Conservation (phyloP, 305 asterid species). For the Fraxinus albicans region DNA sequence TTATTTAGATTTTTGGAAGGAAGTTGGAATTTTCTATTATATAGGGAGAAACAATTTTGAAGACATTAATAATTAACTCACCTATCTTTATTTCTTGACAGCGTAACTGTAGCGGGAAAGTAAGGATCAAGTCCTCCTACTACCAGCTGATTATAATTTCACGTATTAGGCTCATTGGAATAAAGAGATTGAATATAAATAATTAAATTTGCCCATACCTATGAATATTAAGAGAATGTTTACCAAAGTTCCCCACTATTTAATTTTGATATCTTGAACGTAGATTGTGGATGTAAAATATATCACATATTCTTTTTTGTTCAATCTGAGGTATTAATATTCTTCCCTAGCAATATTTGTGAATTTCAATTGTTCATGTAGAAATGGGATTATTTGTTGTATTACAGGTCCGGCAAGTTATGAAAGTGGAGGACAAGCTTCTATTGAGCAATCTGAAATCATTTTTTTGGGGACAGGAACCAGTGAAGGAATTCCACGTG, state of each 20-base stretch:
- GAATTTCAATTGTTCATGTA: constrained; percentile 4
- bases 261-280: background rate
- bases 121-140: background rate
- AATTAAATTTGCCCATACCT: background rate
- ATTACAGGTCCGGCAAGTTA: constrained; percentile 46
- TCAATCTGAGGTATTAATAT: background rate
- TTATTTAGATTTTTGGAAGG: background rate
- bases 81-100: background rate
- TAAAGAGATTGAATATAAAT: background rate
- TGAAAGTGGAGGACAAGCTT: constrained; percentile 31
- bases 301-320: background rate
- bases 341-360: background rate
- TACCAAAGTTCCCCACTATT: background rate
- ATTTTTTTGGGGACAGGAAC: constrained; percentile 90
- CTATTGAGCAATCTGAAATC: constrained; percentile 62
- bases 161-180: background rate
- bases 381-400: constrained; percentile 6
- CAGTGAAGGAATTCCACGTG: constrained; percentile 98
- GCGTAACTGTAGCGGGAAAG: background rate
- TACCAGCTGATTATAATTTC: background rate
- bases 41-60: background rate
- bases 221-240: background rate
- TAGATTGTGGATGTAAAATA: constrained; percentile 16
- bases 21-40: background rate
- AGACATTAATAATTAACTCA: background rate